These are phyloP conservation scores for Pseudonectria buxi DNA, from an alignment of 2,329 filamentous ascomycete genomes.

Conservation along the genomic window DNA sequence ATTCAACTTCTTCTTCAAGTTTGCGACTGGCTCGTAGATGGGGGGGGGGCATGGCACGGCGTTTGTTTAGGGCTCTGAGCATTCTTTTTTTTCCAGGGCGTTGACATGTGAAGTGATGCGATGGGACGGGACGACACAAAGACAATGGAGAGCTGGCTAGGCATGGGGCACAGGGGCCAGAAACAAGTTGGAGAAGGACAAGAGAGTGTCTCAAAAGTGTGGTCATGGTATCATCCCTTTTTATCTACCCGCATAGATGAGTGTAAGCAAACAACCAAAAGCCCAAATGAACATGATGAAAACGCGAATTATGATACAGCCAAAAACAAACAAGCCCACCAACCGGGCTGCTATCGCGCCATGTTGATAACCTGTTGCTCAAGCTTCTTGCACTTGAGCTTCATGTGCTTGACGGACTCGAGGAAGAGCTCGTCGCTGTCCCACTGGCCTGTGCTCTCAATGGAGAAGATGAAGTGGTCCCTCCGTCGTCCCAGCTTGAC, in stretches of 20 bases:
- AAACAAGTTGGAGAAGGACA: conserved; percentile 4
- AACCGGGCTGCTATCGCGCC: conserved; percentile 36
- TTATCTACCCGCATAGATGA: conserved; percentile 22
- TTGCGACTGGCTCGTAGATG: conserved; percentile 26
- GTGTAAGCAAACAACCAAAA: conserved; percentile 12
- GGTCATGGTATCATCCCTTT: conserved; percentile 30
- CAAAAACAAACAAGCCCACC: conserved; percentile 10
- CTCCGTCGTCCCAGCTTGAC: conserved; percentile 84
- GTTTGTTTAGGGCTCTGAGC: conserved; percentile 11
- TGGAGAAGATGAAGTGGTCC: conserved; percentile 95
- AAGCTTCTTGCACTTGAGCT: conserved; percentile 71
- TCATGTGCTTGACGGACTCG: conserved; percentile 78
- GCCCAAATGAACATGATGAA: conserved; percentile 10
- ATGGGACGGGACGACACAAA: conserved; percentile 4
- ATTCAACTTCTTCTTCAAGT: conserved; percentile 50
- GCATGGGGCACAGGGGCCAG: conserved; percentile 18
- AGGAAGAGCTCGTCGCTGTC: conserved; percentile 91
- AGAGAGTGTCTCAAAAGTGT: conserved; percentile 9
- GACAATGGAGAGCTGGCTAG: conserved; percentile 21
- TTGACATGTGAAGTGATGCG: conserved; percentile 14
- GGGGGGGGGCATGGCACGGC: conserved; percentile 5
- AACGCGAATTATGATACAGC: conserved; percentile 17
- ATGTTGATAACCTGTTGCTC: conserved; percentile 64
- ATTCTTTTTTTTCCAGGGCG: conserved; percentile 25
- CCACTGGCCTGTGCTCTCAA: conserved; percentile 94